Conservation (phyloP, 106 monocot genomes). For the Dendrobium chrysotoxum region DNA sequence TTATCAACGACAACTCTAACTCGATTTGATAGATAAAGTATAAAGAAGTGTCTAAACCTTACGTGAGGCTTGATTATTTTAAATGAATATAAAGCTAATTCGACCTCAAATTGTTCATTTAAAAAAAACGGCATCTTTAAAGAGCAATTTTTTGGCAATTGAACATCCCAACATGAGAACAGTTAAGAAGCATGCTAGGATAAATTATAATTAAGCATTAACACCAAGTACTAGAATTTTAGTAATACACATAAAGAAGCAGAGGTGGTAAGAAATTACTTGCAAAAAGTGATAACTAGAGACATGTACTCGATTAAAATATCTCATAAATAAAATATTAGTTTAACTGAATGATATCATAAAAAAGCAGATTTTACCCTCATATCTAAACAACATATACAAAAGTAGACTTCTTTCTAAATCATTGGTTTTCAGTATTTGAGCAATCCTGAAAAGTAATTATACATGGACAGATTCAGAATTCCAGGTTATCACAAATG, state of each 20-base stretch:
- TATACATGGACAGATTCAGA: neutral
- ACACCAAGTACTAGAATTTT: neutral
- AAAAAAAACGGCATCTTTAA: neutral
- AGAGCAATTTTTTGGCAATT: neutral
- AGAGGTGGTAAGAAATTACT: neutral
- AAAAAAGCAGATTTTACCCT: neutral
- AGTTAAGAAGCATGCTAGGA: neutral
- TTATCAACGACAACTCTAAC: neutral
- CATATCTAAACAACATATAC: neutral
- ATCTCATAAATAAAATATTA: neutral
- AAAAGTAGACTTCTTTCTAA: neutral
- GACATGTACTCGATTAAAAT: neutral
- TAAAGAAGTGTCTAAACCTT: neutral
- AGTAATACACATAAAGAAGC: neutral
- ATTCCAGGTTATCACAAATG: neutral
- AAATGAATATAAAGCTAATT: neutral
- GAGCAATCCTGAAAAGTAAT: neutral
- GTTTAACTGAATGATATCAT: neutral
- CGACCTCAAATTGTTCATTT: neutral
- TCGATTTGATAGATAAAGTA: neutral
- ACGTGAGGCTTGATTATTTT: neutral
- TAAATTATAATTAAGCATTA: neutral
- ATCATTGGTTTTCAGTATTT: neutral
- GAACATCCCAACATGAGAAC: neutral
- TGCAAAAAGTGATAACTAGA: neutral